Base-by-base conservation (phyloP, 139 green algal species). In the Volvox reticuliferus region DNA sequence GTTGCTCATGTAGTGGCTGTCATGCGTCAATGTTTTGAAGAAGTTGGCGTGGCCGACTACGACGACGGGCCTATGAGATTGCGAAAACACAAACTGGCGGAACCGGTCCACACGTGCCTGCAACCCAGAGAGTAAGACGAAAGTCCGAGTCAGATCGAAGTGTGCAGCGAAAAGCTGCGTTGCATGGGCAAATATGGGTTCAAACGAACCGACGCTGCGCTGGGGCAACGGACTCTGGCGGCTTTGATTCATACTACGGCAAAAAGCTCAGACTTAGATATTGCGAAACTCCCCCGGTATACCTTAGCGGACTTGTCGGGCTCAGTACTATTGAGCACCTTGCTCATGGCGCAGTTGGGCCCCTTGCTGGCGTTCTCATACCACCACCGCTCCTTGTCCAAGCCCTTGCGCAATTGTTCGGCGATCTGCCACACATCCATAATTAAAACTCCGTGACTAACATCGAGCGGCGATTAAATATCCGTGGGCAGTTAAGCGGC, bases 1-100 rank as follows among this genome's bases (percentile, higher is more conserved):
- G 85, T 89, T 82, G 6, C 61, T 32, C 85, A 89, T 89, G 85
- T 89, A 89, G n/a, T 33, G 16, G 69, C 69, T 76, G 22, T 82
- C 71, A 36, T 73, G 28, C 18, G 44, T 89, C 14, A 89, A 69
- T 2, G 68, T 79, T 50, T 30, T 32, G 85, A 89, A 91, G 65
- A 91, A 88, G 79, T 82, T 88, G 65, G 88, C 79, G 65, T 91
- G 79, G 32, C 79, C 79, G 32, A 91, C 79, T 28, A 80, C 78
- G 30, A 91, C 67, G 63, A 91, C 71, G 14, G 62, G 82, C 62
- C 68, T 79, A n/a, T 90, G 36, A n/a, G 62, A 22, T 21, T 80
- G 75, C 12, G 75, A 71, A 21, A 44, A 33, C 32, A 90, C 69
- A 24, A 80, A 85, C 28, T 69, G 55, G 12, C 62, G 62, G 73